Base-by-base conservation (phyloP, 2,329 filamentous ascomycete genomes). In the Plenodomus tracheiphilus region DNA sequence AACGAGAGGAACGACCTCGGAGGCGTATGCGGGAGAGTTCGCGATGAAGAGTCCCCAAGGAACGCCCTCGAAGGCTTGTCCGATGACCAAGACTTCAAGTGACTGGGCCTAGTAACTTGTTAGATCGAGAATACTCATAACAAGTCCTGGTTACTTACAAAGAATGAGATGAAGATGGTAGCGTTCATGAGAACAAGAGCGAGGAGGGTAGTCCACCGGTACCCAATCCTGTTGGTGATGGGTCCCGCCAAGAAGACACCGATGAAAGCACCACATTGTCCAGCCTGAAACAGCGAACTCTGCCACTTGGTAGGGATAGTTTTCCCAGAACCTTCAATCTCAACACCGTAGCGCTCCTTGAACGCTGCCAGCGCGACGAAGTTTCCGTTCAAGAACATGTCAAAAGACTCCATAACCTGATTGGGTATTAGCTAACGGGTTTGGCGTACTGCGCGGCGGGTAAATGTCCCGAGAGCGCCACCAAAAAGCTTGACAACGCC, bases 31-130 rank as follows among this genome's bases (percentile, higher is more conserved):
- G 1, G 83, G 83, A 3, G 82, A 78, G 62, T 84, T 85, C 60
- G 82, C 81, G 57, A 84, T 83, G 64, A 85, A 86, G 61, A 85
- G 78, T 15, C 83, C 83, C 83, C 82, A 85, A 1, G 83, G 83
- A 2, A 86, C 59, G 55, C 83, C 83, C 64, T 85, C 82, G 30
- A 85, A 75, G 32, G 82, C 70, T 71, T 85, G 82, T 32, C 79
- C 74, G 10, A 75, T 76, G 56, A 83, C 77, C 17, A 78, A 70
- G 9, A 79, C 65, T 3, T 69, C 53, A 16, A 78, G 71, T 0
- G 75, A 77, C 25, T 77, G 61, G 35, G 75, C 77, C 55, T 58
- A 17, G 13, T 15, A 19, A 19, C 4, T 32, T 8, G 25, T 57
- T 9, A 57, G 41, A 4, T 10, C 6, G 0, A n/a, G 8, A 10